Evolutionary conservation across 2,329 filamentous ascomycete genomes (phyloP), one percentile per base, ranked within the genome.

Genomic region (Samsoniella hepiali): DNA sequence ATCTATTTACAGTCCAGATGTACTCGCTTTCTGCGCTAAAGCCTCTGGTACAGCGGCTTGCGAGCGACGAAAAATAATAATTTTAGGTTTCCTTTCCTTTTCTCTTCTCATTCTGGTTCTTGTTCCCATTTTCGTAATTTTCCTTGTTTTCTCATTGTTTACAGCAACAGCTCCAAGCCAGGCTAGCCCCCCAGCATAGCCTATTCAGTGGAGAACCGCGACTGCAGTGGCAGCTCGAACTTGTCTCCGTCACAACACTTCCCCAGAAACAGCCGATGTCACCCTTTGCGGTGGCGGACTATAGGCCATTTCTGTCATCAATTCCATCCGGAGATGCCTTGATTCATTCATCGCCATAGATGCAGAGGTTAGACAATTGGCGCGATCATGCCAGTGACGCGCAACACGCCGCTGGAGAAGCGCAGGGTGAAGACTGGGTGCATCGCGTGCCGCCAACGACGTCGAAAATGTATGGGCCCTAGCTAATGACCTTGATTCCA

Each of bases 391-490:
- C 67, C 67, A 4, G 65, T 67, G 29, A 17, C 63, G 44, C 64
- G 67, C 31, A 59, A 61, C 40, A 65, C 62, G 42, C 67, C 67
- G 17, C 64, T 66, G 36, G 58, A 65, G 42, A 68, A 67, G 50
- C 64, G 67, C 47, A 65, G 67, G 32, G 67, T 68, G 22, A 65
- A 64, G n/a, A 68, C 67, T 29, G 67, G 66, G 8, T 68, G 67
- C 34, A 36, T 68, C 32, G 62, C 64, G 11, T 68, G 67, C 53
- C 64, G 67, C 40, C 65, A 64, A 55, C 54, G 67, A 44, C 63
- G 67, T 40, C 61, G 67, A 38, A 68, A 68, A 59, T 68, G 67
- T 66, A 66, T 40, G 5, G 3, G 47, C 13, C 31, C 27, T 27
- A 11, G 6, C 38, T 15, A 3, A 32, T 29, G 17, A 31, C n/a